Evolutionary conservation across 305 asterid genomes (phyloP).

Genomic region (Petunia hybrid): DNA sequence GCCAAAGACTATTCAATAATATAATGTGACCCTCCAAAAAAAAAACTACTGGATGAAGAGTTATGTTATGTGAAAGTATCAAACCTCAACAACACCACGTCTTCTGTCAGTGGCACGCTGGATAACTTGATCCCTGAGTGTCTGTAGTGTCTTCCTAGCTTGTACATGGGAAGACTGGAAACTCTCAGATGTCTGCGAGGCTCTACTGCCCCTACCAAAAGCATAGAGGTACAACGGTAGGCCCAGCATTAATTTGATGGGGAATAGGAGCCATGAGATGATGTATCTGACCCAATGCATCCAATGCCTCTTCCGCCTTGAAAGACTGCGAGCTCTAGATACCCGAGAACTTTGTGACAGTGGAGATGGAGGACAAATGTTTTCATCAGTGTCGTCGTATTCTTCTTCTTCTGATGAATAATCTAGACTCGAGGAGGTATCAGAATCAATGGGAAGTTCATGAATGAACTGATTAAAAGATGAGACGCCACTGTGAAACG

Average conservation of each 20-base stretch:
- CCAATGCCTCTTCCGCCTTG: slow-evolving; percentile 61
- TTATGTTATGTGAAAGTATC: not conserved
- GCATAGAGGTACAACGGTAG: slow-evolving; percentile 66
- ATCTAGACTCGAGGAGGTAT: slow-evolving; percentile 67
- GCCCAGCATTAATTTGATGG: slow-evolving; percentile 67
- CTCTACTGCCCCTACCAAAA: slow-evolving; percentile 45
- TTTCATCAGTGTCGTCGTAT: slow-evolving; percentile 69
- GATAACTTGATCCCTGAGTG: slow-evolving; percentile 75
- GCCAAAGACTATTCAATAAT: not conserved
- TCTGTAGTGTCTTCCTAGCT: slow-evolving; percentile 71
- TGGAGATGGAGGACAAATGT: slow-evolving; percentile 77
- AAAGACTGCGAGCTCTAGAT: slow-evolving; percentile 68
- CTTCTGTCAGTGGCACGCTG: slow-evolving; percentile 94
- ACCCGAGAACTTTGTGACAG: slow-evolving; percentile 78
- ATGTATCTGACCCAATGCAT: slow-evolving; percentile 66
- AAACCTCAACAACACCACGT: slow-evolving; percentile 98
- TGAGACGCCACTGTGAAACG: slow-evolving; percentile 84
- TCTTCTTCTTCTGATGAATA: slow-evolving; percentile 54
- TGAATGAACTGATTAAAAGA: slow-evolving; percentile 95
- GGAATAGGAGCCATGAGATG: slow-evolving; percentile 78
- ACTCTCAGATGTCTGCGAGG: slow-evolving; percentile 54
- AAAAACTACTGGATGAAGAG: slow-evolving; percentile 22
- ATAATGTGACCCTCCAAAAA: not conserved
- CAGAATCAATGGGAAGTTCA: slow-evolving; percentile 86
- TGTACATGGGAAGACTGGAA: slow-evolving; percentile 46